Evolutionary conservation across 441 rosid genomes (phyloP).

Genomic region (Corymbia calophylla): DNA sequence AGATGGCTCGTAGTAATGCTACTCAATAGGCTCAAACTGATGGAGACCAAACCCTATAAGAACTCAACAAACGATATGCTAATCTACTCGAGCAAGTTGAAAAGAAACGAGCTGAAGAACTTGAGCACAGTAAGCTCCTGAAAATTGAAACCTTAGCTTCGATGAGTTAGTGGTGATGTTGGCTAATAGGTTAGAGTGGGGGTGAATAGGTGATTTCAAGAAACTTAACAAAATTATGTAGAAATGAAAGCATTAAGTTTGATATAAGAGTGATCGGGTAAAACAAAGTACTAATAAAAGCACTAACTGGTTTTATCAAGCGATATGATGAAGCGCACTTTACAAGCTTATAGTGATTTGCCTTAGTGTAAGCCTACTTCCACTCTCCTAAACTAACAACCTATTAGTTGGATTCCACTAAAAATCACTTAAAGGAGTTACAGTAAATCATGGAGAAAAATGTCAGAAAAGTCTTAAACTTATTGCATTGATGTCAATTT

Average conservation of each 20-base stretch:
- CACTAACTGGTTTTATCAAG: background rate
- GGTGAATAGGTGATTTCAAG: background rate
- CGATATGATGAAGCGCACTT: background rate
- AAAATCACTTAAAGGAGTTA: background rate
- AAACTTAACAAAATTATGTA: background rate
- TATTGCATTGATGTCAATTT: too few relatives aligned
- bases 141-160: background rate
- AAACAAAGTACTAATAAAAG: rapidly evolving
- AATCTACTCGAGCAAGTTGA: background rate
- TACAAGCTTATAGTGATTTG: background rate
- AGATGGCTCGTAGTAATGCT: background rate
- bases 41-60: background rate
- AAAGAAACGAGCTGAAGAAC: background rate
- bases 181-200: background rate
- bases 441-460: too few relatives aligned
- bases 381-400: background rate
- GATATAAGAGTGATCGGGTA: background rate
- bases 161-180: background rate
- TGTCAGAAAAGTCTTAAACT: too few relatives aligned
- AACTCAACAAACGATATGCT: background rate
- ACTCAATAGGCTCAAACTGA: background rate
- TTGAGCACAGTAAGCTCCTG: background rate
- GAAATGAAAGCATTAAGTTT: too few relatives aligned
- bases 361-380: background rate
- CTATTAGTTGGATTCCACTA: background rate